Percentiles rank a stretch among this genome's conserved stretches.
Evolutionary conservation across 2,329 filamentous ascomycete species (phyloP).

Genomic region (Diplocarpon rosae): DNA sequence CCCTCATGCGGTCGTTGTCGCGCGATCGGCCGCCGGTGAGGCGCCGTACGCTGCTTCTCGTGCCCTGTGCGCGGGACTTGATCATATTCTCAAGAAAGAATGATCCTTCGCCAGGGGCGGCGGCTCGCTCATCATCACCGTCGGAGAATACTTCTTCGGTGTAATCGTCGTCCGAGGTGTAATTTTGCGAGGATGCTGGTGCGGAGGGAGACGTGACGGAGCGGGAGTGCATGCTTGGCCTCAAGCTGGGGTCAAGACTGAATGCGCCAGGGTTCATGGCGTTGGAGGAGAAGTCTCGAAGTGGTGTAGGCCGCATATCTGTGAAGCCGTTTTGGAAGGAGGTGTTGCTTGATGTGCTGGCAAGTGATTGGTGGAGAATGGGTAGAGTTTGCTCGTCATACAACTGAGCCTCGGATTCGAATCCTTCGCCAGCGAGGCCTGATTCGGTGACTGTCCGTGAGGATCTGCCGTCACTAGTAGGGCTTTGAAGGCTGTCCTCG

Average conservation of each 20-base stretch:
- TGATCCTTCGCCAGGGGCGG: slow-evolving; percentile 27
- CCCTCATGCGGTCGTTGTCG: slow-evolving; percentile 25
- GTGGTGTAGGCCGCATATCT: slow-evolving; percentile 51
- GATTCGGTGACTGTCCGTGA: slow-evolving; percentile 54
- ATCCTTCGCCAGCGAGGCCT: slow-evolving; percentile 51
- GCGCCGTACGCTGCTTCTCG: slow-evolving; percentile 47
- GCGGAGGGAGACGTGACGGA: slow-evolving; percentile 74
- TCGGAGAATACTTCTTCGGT: slow-evolving; percentile 70
- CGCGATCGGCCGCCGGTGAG: slow-evolving; percentile 43
- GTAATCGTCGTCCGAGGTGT: slow-evolving; percentile 67
- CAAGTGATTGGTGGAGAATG: slow-evolving; percentile 73
- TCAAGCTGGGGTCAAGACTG: slow-evolving; percentile 27
- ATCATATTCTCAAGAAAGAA: slow-evolving; percentile 53
- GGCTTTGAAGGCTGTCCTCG: slow-evolving; percentile 49
- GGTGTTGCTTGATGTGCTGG: slow-evolving; percentile 54
- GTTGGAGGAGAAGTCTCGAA: slow-evolving; percentile 47
- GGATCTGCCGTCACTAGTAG: slow-evolving; percentile 48
- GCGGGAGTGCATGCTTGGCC: slow-evolving; percentile 49
- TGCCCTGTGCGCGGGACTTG: slow-evolving; percentile 44
- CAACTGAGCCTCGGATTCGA: slow-evolving; percentile 67
- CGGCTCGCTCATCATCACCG: slow-evolving; percentile 45
- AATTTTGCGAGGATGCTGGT: slow-evolving; percentile 43
- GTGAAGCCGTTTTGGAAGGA: slow-evolving; percentile 84
- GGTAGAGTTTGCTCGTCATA: slow-evolving; percentile 92
- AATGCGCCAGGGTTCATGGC: slow-evolving; percentile 54